Evolutionary conservation across 257 asterid species (phyloP).

Genomic region (Solanum pinnatisectum): DNA sequence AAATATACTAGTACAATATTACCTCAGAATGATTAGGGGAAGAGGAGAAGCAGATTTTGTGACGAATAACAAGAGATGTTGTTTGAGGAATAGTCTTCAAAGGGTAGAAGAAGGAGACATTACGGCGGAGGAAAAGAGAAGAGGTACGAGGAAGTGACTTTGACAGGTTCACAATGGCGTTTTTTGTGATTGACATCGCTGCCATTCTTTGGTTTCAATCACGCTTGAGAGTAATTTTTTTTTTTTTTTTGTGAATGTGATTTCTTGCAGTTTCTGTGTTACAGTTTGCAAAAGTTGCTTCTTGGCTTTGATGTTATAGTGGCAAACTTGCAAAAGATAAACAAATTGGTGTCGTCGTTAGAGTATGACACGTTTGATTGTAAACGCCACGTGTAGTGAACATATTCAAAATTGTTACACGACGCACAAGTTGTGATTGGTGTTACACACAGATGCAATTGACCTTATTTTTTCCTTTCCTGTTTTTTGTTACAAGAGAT

Average conservation of each 20-base stretch:
- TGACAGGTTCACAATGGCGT: constrained; percentile 22
- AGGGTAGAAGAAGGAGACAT: constrained; percentile 12
- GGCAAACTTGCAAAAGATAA: neutral
- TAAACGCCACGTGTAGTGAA: neutral
- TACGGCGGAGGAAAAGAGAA: constrained; percentile 7
- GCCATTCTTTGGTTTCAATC: constrained; percentile 33
- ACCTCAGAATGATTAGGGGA: constrained; percentile 47
- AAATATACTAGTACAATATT: too few species aligned
- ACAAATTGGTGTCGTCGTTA: neutral
- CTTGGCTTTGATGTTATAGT: neutral
- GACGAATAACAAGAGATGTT: constrained; percentile 19
- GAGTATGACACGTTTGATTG: neutral
- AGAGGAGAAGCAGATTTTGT: constrained; percentile 47
- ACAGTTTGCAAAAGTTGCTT: neutral
- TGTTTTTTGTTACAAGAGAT: neutral
- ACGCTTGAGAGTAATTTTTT: too few species aligned
- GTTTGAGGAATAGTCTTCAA: constrained; percentile 28
- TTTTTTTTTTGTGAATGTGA: neutral
- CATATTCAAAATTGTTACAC: neutral
- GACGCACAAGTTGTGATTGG: neutral
- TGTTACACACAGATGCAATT: neutral
- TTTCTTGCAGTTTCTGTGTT: neutral
- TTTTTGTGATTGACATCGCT: constrained; percentile 30
- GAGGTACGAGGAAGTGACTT: constrained; percentile 30
- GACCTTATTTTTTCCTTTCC: neutral